Base-by-base conservation (phyloP, 2,329 filamentous ascomycete genomes). In the Myriosclerotinia scirpicola region DNA sequence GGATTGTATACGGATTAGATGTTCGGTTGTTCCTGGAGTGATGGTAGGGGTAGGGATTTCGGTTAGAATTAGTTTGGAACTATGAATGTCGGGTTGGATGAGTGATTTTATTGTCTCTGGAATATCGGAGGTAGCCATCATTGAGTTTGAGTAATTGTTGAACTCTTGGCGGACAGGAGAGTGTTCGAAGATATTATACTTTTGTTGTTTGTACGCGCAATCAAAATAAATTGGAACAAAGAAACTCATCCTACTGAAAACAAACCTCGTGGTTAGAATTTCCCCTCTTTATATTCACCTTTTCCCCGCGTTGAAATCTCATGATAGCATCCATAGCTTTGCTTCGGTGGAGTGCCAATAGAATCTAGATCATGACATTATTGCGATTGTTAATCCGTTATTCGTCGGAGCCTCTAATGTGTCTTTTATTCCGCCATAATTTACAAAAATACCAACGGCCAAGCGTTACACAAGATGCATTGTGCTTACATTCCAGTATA, bases 21-120 rank as follows among this genome's bases (percentile, higher is more conserved):
- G 64, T 17, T 60, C 55, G 44, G 30, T 30, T 15, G 42, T 36
- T 11, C n/a, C n/a, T 0, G 44, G 46, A 5, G 42, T 48, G 54
- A 56, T n/a, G 3, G 20, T 15, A 0, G 63, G 54, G 0, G 14
- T 40, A 20, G 64, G 54, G 1, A 54, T 30, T 8, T 30, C 20
- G 48, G 64, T 53, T 20, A 65, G 64, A 17, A 65, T 61, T 36
- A 65, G 54, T 12, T 65, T 53, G 8, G 55, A 5, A 1, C 17
- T 52, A 36, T 65, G 54, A 20, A 65, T 65, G 7, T 44, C 22
- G 26, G 64, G 64, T 61, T 65, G 64, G 5, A 65, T 38, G 14
- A 65, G 54, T 8, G 64, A 22, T 60, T 53, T 44, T 14, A 52
- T 52, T 22, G 46, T 53, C 17, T 54, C 17, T 14, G 55, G 64